These are phyloP conservation scores for Haematococcus lacustris DNA, from an alignment of 139 green algal genomes.

Conservation along the genomic window DNA sequence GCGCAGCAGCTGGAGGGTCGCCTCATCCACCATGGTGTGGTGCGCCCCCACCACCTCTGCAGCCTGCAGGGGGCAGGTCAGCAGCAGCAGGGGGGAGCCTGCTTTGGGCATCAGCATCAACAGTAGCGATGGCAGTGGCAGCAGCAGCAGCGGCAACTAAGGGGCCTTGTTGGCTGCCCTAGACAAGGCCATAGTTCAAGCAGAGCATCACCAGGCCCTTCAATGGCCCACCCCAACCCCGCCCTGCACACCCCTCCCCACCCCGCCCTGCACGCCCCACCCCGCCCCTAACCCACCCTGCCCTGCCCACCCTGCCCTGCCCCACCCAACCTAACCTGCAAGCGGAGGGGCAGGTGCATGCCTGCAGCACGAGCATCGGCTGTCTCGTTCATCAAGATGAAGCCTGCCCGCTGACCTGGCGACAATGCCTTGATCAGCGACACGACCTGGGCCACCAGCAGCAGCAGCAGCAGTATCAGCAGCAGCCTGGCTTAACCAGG, in stretches of 20 bases:
- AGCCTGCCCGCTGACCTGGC: neutral
- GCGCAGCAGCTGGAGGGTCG: neutral
- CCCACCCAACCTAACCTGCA: neutral
- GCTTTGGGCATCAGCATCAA: no score
- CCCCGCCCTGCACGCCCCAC: neutral
- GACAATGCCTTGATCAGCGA: neutral
- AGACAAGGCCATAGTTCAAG: neutral
- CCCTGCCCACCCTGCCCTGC: neutral
- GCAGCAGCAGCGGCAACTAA: neutral
- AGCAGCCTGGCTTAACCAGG: no score
- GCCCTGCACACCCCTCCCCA: neutral
- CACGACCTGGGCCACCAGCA: no score
- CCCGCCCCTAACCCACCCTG: neutral
- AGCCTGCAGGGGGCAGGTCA: neutral
- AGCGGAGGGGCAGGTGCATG: neutral
- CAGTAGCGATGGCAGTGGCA: no score
- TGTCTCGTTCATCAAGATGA: constrained; percentile 3
- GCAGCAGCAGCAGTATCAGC: no score
- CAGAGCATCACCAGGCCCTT: neutral
- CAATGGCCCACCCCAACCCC: neutral
- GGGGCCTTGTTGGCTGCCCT: neutral
- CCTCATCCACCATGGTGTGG: neutral
- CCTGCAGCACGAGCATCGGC: neutral
- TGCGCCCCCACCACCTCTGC: neutral
- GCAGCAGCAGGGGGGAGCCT: no score